Conservation (phyloP, 2,329 filamentous ascomycete genomes). For the Alternaria sp. region DNA sequence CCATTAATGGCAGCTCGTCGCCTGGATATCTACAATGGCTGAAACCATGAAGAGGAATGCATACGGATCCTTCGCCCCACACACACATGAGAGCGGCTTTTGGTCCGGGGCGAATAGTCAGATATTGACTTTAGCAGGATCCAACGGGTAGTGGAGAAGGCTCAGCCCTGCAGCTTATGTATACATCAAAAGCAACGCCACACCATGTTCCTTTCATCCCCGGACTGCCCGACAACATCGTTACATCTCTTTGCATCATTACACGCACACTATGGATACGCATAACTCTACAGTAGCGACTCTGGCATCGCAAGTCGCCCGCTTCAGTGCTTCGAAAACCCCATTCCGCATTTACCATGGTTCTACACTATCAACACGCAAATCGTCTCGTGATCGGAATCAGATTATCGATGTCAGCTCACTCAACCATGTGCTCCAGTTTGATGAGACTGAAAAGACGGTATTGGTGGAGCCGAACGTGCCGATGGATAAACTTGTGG, state of each 20-base stretch:
- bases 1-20: background rate
- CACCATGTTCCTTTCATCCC: constrained; percentile 11
- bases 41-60: background rate
- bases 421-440: constrained; percentile 55
- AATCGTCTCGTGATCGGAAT: constrained; percentile 49
- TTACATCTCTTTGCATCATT: background rate
- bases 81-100: background rate
- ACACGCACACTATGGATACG: constrained; percentile 30
- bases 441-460: constrained; percentile 52
- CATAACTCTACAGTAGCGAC: constrained; percentile 33
- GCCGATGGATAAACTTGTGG: constrained; percentile 69
- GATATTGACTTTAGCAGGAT: constrained; percentile 16
- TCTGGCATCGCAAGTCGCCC: constrained; percentile 46
- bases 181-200: constrained; percentile 10
- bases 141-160: constrained; percentile 28
- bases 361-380: constrained; percentile 61
- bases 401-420: constrained; percentile 57
- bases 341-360: constrained; percentile 65
- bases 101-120: constrained; percentile 5
- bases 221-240: background rate
- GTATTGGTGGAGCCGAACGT: constrained; percentile 72
- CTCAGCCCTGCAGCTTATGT: constrained; percentile 32
- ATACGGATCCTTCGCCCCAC: constrained; percentile 2
- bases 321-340: constrained; percentile 54
- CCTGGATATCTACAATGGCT: background rate